phyloP scores from a whole-genome alignment of 108 stramenopile species.

The Cyclotella kingstonii region DNA sequence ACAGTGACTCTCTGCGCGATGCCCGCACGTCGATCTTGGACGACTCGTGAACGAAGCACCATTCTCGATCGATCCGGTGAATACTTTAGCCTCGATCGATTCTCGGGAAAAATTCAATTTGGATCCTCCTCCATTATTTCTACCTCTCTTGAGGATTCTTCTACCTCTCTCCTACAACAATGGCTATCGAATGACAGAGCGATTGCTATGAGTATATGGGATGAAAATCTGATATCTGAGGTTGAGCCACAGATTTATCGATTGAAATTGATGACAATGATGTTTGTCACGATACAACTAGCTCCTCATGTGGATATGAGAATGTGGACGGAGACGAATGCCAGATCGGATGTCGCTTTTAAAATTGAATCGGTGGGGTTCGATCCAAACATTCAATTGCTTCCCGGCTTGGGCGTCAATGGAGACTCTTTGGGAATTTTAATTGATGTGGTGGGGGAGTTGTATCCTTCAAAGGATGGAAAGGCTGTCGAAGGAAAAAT shows the following conservation, averaged over 20 bases:
- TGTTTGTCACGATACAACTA: constrained; percentile 78
- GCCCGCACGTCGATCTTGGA: constrained; percentile 22
- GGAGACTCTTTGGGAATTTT: constrained; percentile 56
- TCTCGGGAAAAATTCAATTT: constrained; percentile 62
- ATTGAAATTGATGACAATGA: constrained; percentile 71
- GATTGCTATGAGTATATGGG: constrained; percentile 75
- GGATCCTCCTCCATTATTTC: constrained; percentile 61
- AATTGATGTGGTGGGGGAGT: constrained; percentile 77
- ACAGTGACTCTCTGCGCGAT: constrained; percentile 9
- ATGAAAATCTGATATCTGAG: constrained; percentile 55
- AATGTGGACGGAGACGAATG: constrained; percentile 60
- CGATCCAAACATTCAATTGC: constrained; percentile 73
- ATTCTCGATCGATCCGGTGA: constrained; percentile 65
- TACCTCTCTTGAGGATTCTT: constrained; percentile 47
- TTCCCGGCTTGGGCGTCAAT: constrained; percentile 59
- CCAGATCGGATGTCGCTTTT: constrained; percentile 41
- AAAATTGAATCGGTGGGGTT: constrained; percentile 67
- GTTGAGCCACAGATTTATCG: constrained; percentile 54
- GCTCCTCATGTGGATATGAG: constrained; percentile 69
- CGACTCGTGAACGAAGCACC: constrained; percentile 48
- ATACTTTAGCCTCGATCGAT: constrained; percentile 63
- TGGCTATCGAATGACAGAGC: constrained; percentile 67
- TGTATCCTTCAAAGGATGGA: constrained; percentile 58
- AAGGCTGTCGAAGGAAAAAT: constrained; percentile 71
- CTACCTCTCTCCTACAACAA: constrained; percentile 34